Evolutionary conservation across 495 filamentous ascomycete genomes (phyloP), one percentile per base, ranked within the genome.

Genomic region (Xanthoparmelia taractica): DNA sequence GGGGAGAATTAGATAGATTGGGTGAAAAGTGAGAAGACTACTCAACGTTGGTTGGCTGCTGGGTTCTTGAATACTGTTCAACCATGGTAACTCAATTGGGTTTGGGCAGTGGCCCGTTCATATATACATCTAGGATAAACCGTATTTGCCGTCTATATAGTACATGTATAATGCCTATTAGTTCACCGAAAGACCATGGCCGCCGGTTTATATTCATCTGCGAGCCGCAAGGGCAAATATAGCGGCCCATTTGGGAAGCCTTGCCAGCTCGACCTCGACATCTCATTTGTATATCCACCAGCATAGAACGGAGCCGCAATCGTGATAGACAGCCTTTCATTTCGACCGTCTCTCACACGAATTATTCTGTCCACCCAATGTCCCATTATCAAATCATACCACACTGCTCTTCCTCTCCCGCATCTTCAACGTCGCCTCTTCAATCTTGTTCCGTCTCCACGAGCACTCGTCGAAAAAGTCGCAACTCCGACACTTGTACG

Each of bases 401-500:
- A 27, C n/a, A 59, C 65, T 70, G 59, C 52, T 66, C 57, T 40
- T 29, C 36, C 63, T 63, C n/a, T 65, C 62, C 58, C 63, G 65
- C 68, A 56, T 58, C 63, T 57, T 70, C 54, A 45, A 68, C 40
- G 71, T 71, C 68, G 74, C 76, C 68, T 85, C 82, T 54, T 79
- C 76, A 67, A 84, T 79, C 73, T 83, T 81, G 58, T 57, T 65
- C 68, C 66, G 70, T 40, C 84, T 70, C 85, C 85, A 87, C 34
- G 71, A 72, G 62, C 85, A 87, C 12, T 80, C 81, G 25, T 86
- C 84, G 29, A 73, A 76, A 66, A 87, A 87, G 58, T 86, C 83
- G 60, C 85, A 87, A 31, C 77, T 74, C 17, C 82, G 77, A 71
- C 94, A 98, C 74, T 98, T 98, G 79, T 86, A 96, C 0, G 90